Evolutionary conservation across 2,329 filamentous ascomycete genomes (phyloP).

Genomic region (Fusarium sp.): DNA sequence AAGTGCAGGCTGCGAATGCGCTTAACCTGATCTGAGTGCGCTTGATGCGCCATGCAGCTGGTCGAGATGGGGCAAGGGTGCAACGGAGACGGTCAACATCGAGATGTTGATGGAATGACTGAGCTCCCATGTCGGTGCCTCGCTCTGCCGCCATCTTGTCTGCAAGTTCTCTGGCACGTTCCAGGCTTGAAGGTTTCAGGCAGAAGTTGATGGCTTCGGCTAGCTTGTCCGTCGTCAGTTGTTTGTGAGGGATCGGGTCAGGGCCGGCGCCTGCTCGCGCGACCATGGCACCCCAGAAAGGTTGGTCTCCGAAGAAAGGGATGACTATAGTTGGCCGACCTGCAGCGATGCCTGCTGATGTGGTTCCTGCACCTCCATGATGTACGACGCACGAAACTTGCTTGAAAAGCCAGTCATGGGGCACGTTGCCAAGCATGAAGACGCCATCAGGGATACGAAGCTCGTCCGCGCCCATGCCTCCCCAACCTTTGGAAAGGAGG

Average conservation of each 20-base stretch:
- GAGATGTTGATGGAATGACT: slow-evolving; percentile 77
- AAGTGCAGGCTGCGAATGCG: slow-evolving; percentile 76
- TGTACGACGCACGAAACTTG: slow-evolving; percentile 86
- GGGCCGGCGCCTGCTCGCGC: slow-evolving; percentile 79
- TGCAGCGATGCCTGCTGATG: slow-evolving; percentile 84
- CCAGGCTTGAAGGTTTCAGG: slow-evolving; percentile 68
- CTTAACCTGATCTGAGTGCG: slow-evolving; percentile 76
- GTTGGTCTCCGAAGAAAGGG: slow-evolving; percentile 89
- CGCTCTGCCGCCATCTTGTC: slow-evolving; percentile 74
- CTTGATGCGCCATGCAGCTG: slow-evolving; percentile 81
- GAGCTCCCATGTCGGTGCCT: slow-evolving; percentile 72
- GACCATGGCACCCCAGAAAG: slow-evolving; percentile 86
- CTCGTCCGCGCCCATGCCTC: slow-evolving; percentile 80
- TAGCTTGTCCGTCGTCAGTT: slow-evolving; percentile 74
- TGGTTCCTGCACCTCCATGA: slow-evolving; percentile 89
- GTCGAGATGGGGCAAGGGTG: slow-evolving; percentile 72
- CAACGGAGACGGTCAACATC: slow-evolving; percentile 76
- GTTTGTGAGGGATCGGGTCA: slow-evolving; percentile 74
- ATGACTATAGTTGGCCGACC: slow-evolving; percentile 86
- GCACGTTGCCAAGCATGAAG: slow-evolving; percentile 86
- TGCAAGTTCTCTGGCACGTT: slow-evolving; percentile 69
- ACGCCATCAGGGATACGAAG: slow-evolving; percentile 77
- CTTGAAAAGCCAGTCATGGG: slow-evolving; percentile 91
- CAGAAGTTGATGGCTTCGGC: slow-evolving; percentile 73
- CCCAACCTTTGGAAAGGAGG: slow-evolving; percentile 89